Base-by-base conservation (phyloP, 257 asterid genomes). In the Ophiorrhiza pumila region DNA sequence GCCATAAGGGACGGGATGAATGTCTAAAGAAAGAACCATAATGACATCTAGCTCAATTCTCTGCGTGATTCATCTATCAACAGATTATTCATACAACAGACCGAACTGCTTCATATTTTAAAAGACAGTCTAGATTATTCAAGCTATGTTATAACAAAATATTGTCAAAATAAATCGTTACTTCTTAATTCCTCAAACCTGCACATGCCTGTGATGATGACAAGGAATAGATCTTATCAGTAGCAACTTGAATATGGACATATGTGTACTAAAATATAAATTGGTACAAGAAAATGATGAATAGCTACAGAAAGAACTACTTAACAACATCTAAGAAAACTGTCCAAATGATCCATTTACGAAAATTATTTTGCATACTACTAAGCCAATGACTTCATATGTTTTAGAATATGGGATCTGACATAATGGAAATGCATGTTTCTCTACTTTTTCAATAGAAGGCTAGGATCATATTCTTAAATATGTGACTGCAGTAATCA, bases 1-100 rank as follows among this genome's bases (percentile, higher is more conserved):
- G 79, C 60, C 43, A 49, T 45, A 46, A 68, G 65, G 57, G 62
- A 71, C 15, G 63, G 41, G 55, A 29, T 27, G 66, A 42, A 53
- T 39, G 58, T 31, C 45, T 17, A 27, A 29, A 7, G 31, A 58
- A 35, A 41, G 22, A 14, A 37, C 18, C 31, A 23, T 22, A 13
- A 53, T 35, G 27, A 31, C 34, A 22, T 55, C 52, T 5, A 13
- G 61, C 56, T 23, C 41, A 52, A 52, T 22, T 55, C 4, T 68
- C 32, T 23, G 27, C 37, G n/a, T 23, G 39, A 53, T 23, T 29
- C 39, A 69, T 10, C 9, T 4, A 22, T 45, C 25, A 45, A 66
- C 34, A 4, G 35, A 37, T n/a, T 20, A 22, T 18, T 55, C 61
- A 68, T 50, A 50, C 20, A 41, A 31, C 25, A 64, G 4, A 39